Conservation (phyloP, 306 rosid genomes). For the Vachellia pachyceras region DNA sequence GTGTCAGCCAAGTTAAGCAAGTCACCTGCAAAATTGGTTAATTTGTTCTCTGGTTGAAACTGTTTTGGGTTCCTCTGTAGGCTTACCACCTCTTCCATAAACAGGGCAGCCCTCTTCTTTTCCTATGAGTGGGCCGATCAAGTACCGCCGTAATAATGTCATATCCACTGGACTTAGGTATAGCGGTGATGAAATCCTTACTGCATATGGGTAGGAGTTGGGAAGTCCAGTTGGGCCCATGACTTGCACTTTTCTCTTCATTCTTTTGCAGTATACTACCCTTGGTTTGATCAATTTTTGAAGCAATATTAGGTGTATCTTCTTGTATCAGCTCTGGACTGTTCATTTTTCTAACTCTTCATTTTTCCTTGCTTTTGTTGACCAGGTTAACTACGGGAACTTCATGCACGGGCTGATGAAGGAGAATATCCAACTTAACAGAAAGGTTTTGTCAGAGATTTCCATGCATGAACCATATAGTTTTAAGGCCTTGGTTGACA, state of each 20-base stretch:
- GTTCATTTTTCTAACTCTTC: not conserved
- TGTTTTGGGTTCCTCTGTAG: not conserved
- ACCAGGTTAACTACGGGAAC: constrained; percentile 71
- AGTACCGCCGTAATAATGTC: not conserved
- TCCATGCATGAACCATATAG: constrained; percentile 70
- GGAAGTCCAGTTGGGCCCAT: not conserved
- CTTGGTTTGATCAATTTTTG: not conserved
- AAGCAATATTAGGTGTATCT: not conserved
- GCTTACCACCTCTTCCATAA: not conserved
- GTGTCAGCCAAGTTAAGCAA: no score
- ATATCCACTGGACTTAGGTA: not conserved
- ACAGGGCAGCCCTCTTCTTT: not conserved
- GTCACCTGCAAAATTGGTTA: not conserved
- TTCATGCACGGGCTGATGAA: constrained; percentile 75
- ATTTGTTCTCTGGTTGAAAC: not conserved
- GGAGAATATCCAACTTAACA: constrained; percentile 62
- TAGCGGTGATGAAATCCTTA: not conserved
- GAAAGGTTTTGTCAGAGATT: constrained; percentile 20
- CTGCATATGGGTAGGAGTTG: not conserved
- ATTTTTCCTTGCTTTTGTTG: not conserved
- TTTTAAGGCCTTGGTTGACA: constrained; percentile 63
- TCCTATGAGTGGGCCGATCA: not conserved
- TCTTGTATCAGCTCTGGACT: not conserved
- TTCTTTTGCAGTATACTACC: not conserved
- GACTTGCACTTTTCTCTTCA: not conserved